Conservation (phyloP, 331 rosid species). For the Erythrophleum ivorense region DNA sequence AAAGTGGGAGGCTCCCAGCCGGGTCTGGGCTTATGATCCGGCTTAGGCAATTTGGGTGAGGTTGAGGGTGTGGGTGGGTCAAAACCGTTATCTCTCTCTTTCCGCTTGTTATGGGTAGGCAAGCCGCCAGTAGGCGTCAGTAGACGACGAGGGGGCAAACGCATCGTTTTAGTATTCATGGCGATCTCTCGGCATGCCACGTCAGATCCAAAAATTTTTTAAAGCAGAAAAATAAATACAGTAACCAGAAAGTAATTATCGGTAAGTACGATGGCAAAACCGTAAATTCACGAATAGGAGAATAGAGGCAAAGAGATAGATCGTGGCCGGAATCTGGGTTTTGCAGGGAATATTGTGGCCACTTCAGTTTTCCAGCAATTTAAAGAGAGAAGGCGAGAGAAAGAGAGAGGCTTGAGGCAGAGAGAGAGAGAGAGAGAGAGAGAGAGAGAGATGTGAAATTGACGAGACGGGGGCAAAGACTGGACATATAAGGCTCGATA, state of each 20-base stretch:
- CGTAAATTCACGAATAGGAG: conserved; percentile 1
- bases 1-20: conserved; percentile 29
- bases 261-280: not conserved
- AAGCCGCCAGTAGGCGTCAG: conserved; percentile 50
- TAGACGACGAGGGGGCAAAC: conserved; percentile 90
- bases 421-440: not conserved
- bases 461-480: not conserved
- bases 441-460: not conserved
- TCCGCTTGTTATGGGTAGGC: conserved; percentile 55
- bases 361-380: not conserved
- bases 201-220: conserved; percentile 44
- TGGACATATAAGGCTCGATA: conserved; percentile 14
- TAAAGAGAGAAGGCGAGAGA: not conserved
- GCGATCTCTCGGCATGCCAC: conserved; percentile 70
- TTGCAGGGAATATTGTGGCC: not conserved
- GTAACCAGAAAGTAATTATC: not conserved
- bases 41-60: conserved; percentile 49
- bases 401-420: not conserved
- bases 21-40: conserved; percentile 40
- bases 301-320: not conserved
- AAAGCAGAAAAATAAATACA: not conserved
- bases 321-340: conserved; percentile 38
- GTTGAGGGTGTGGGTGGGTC: conserved; percentile 57
- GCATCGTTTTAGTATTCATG: conserved; percentile 98
- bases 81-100: conserved; percentile 56